Evolutionary conservation across 768 basidiomycete genomes (phyloP).

Genomic region (Daedaleopsis nitida): DNA sequence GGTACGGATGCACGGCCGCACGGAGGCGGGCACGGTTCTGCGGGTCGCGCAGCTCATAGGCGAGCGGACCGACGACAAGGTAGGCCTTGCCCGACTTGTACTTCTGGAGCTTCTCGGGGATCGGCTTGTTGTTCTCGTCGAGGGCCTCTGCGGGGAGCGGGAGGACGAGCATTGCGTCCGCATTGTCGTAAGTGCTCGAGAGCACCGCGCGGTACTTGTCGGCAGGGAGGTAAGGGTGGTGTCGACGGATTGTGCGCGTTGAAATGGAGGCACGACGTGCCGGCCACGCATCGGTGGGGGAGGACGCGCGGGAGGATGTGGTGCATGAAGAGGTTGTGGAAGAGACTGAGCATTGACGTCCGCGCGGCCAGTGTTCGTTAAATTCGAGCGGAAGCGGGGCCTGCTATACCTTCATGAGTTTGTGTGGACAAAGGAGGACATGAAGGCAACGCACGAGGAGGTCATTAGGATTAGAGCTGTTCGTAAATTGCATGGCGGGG

Average conservation of each 20-base stretch:
- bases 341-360: conserved; percentile 36
- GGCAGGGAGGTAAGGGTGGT: conserved; percentile 8
- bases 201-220: conserved; percentile 23
- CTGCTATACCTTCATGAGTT: background rate
- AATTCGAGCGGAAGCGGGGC: conserved; percentile 29
- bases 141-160: conserved; percentile 33
- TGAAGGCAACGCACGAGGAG: conserved; percentile 9
- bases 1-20: conserved; percentile 59
- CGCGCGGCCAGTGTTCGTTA: conserved; percentile 23
- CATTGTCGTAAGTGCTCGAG: conserved; percentile 41
- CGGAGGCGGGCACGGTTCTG: conserved; percentile 45
- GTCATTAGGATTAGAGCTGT: conserved; percentile 15
- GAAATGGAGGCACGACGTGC: conserved; percentile 1
- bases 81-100: conserved; percentile 30
- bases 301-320: conserved; percentile 16
- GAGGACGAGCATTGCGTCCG: conserved; percentile 54
- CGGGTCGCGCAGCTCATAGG: conserved; percentile 48
- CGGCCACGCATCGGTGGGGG: background rate
- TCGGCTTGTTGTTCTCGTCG: conserved; percentile 14
- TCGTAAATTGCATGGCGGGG: conserved; percentile 14
- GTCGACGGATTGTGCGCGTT: conserved; percentile 4
- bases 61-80: conserved; percentile 52
- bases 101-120: conserved; percentile 17
- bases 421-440: too few species aligned
- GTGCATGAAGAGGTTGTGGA: conserved; percentile 10